Evolutionary conservation across 495 filamentous ascomycete genomes (phyloP), one percentile per base, ranked within the genome.

Genomic region (Talaromyces trachyspermus): DNA sequence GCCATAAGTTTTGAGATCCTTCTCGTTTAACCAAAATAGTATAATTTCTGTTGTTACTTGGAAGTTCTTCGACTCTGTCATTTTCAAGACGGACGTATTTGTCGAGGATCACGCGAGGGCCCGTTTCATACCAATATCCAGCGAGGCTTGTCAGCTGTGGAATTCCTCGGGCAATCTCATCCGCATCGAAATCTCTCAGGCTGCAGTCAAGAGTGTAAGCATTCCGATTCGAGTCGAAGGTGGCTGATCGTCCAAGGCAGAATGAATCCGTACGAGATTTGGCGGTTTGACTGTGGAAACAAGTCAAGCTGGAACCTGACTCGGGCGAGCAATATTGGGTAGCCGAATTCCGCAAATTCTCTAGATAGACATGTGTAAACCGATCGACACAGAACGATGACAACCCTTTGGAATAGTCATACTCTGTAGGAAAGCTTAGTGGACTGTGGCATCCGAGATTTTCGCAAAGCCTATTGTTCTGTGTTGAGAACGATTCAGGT

Each of bases 11-110:
- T 4, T 24, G n/a, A 10, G 54, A 40, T 14, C 60, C 59, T 48
- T 71, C 65, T 19, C 66, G 64, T 39, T 64, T 62, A 39, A 68
- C 49, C 14, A 69, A 47, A 36, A 71, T 59, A 2, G 62, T 56
- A 33, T 2, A 40, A 17, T 40, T n/a, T n/a, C n/a, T 40, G 37
- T 5, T 5, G 14, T n/a, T 32, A 1, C 3, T n/a, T 17, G 19
- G 9, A 1, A 17, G 10, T 17, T 40, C 18, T 17, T 1, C 15
- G 4, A 9, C 18, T 17, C 10, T 9, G 19, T 40, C 37, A n/a
- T n/a, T n/a, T 4, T 10, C 10, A 40, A 40, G 1, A 22, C 4
- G 1, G 18, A 40, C 18, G 18, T 40, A 40, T 17, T 17, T 5
- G 9, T 40, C 18, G 10, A 40, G 9, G 37, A 55, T 46, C 1